Base-by-base conservation (phyloP, 164 flowering plant genomes). In the Liquidambar formosana region DNA sequence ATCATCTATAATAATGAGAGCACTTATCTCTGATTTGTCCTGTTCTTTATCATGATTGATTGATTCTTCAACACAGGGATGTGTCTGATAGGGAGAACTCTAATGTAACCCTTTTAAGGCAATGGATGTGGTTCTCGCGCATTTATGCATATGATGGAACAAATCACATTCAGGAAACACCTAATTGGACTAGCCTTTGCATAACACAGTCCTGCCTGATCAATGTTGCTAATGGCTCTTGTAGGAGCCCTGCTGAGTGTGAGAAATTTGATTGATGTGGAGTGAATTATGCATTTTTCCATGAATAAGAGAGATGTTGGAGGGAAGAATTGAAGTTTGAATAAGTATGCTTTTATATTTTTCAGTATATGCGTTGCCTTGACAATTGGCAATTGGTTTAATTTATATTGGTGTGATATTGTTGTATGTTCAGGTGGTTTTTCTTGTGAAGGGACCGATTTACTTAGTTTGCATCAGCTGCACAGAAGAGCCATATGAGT, bases 391-490 rank as follows among this genome's bases (percentile, higher is more conserved):
- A 19, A 21, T 44, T 1, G 22, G 51, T 19, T 15, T 4, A 38
- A 23, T 1, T 48, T 23, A n/a, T 18, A 57, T 48, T 46, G 25
- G 46, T 46, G 60, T 27, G 46, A 45, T 68, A 1, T 14, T 21
- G 28, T 64, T 71, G 15, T 49, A 41, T 72, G 48, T 76, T 68
- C 90, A 93, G 99, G 96, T 96, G 25, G 84, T 96, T 71, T 96
- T 96, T 80, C 91, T 96, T 66, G 97, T 92, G 61, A 93, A 89
- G 68, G 97, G 98, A 47, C 99, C 99, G 8, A 89, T 96, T 63
- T 96, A 96, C 70, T 81, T 92, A 64, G 98, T 96, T 63, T 96
- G 98, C 86, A 96, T 96, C 74, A 89, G 98, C 85, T 93, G 99
- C 76, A 96, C 99, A 48, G 99, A 96, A 65, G 99, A 96, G 76